These are phyloP conservation scores for Symmetrospora coprosmae DNA, from an alignment of 768 basidiomycete species.

Conservation along the genomic window DNA sequence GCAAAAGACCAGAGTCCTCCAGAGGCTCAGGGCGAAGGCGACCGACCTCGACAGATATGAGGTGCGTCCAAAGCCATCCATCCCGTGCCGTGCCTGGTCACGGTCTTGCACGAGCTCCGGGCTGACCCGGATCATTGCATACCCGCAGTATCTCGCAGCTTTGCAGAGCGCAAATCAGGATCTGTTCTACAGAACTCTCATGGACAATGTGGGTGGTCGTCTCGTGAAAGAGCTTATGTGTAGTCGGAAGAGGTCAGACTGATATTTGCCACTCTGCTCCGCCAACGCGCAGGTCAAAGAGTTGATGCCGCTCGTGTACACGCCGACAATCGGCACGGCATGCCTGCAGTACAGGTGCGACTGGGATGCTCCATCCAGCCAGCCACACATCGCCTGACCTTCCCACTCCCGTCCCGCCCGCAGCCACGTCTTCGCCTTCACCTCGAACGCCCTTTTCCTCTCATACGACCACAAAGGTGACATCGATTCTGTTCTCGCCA, in stretches of 20 bases:
- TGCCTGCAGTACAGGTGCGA: constrained; percentile 17
- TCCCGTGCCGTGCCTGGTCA: too few species aligned
- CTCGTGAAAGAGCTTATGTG: too few species aligned
- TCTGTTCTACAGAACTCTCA: constrained; percentile 14
- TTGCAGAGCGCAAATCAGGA: constrained; percentile 11
- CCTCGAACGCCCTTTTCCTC: constrained; percentile 40
- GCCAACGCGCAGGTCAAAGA: constrained; percentile 40
- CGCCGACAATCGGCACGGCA: constrained; percentile 76
- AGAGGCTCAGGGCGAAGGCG: constrained; percentile 20
- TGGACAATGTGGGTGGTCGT: background rate
- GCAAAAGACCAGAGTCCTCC: constrained; percentile 28
- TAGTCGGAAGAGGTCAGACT: too few species aligned
- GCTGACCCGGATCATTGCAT: background rate
- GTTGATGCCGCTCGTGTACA: constrained; percentile 70
- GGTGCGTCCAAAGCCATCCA: constrained; percentile 5
- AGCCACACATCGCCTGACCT: constrained; percentile 68
- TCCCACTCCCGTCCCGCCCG: constrained; percentile 46
- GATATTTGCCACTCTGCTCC: background rate
- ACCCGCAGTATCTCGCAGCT: constrained; percentile 10
- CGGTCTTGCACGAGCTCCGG: too few species aligned
- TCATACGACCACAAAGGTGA: constrained; percentile 72
- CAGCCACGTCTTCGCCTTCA: constrained; percentile 20
- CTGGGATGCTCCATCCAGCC: background rate
- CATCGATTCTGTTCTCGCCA: constrained; percentile 53
- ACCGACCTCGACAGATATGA: constrained; percentile 5